Conservation (phyloP, 2,329 filamentous ascomycete genomes). For the Penicillium sp. region DNA sequence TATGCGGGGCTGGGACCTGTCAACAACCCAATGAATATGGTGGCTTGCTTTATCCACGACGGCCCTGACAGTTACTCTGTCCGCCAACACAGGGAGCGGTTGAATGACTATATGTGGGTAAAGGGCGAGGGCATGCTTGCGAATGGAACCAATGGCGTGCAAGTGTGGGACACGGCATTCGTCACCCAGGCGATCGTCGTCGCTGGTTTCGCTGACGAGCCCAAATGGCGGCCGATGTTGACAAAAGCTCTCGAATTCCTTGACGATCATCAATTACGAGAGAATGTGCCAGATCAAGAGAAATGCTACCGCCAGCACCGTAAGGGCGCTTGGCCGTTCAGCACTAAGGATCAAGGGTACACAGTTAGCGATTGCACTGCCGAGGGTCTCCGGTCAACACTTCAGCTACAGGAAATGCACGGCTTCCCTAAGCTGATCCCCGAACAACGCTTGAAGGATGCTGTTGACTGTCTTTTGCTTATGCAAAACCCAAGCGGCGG, state of each 20-base stretch:
- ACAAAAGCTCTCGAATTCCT: conserved; percentile 73
- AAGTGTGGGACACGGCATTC: conserved; percentile 93
- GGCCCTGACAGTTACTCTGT: conserved; percentile 66
- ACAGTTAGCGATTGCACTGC: conserved; percentile 91
- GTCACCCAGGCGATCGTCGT: conserved; percentile 73
- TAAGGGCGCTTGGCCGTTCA: conserved; percentile 94
- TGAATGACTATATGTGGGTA: conserved; percentile 84
- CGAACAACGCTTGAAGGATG: conserved; percentile 71
- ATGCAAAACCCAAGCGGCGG: conserved; percentile 84
- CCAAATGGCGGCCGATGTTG: conserved; percentile 74
- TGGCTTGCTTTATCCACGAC: conserved; percentile 75
- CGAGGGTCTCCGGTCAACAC: conserved; percentile 76
- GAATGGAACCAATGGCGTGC: conserved; percentile 96
- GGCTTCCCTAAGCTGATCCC: conserved; percentile 67
- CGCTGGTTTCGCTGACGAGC: conserved; percentile 66
- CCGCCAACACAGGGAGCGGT: conserved; percentile 65
- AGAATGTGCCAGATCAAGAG: conserved; percentile 67
- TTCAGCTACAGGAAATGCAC: conserved; percentile 70
- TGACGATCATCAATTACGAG: conserved; percentile 81
- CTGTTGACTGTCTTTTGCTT: conserved; percentile 78
- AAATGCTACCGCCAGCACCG: conserved; percentile 80
- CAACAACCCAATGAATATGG: conserved; percentile 79
- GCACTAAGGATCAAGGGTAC: conserved; percentile 84
- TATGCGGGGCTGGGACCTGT: conserved; percentile 80
- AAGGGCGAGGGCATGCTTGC: conserved; percentile 85